Evolutionary conservation across 2,329 filamentous ascomycete species (phyloP).

Genomic region (Xylogone sp.): DNA sequence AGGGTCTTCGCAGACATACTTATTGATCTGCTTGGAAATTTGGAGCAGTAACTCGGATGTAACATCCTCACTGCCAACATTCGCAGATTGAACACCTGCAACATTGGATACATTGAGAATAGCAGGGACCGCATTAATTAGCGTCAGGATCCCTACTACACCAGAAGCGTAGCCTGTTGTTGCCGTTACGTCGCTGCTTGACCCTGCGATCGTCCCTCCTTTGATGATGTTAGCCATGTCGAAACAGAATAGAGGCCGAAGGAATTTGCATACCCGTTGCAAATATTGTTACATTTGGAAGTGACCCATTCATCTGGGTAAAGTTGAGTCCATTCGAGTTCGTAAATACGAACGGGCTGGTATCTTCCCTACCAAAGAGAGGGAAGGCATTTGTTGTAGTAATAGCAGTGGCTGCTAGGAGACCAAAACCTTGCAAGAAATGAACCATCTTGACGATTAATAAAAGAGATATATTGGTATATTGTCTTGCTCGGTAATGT

Average conservation of each 20-base stretch:
- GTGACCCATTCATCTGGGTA: slow-evolving; percentile 18
- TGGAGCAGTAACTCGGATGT: slow-evolving; percentile 45
- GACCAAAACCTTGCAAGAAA: not conserved
- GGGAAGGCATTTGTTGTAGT: too few species aligned
- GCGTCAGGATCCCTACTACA: slow-evolving; percentile 26
- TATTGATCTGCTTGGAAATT: slow-evolving; percentile 44
- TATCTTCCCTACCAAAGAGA: not conserved
- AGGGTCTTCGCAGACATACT: slow-evolving; percentile 29
- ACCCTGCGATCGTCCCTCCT: slow-evolving; percentile 56
- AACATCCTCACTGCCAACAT: slow-evolving; percentile 43
- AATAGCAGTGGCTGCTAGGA: not conserved
- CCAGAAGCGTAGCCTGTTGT: slow-evolving; percentile 52
- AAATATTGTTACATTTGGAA: slow-evolving; percentile 21
- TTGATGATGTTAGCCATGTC: slow-evolving; percentile 34
- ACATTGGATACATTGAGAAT: slow-evolving; percentile 52
- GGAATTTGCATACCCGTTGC: slow-evolving; percentile 15
- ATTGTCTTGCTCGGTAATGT: not conserved
- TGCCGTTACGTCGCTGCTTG: slow-evolving; percentile 42
- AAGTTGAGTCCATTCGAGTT: slow-evolving; percentile 22
- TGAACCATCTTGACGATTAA: not conserved
- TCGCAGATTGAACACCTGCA: slow-evolving; percentile 47
- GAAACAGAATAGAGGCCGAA: not conserved
- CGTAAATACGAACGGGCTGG: slow-evolving; percentile 17
- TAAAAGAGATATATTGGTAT: not conserved
- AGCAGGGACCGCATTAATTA: slow-evolving; percentile 53